These are phyloP conservation scores for Coemansia sp. DNA, from an alignment of 192 early-diverging fungal genomes.

Conservation along the genomic window DNA sequence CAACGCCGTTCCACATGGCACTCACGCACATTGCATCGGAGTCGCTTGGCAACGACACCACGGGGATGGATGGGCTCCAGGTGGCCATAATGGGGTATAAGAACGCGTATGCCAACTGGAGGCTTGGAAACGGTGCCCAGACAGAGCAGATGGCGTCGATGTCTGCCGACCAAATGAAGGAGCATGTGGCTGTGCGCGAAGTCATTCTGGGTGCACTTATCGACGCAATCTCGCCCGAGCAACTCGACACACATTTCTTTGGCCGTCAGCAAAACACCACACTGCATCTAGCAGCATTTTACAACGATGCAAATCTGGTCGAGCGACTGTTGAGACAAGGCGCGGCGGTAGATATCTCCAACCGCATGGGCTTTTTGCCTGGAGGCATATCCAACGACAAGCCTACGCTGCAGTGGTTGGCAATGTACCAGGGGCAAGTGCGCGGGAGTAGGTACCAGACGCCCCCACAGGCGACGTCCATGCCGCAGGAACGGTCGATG, in stretches of 20 bases:
- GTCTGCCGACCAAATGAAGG: constrained; percentile 52
- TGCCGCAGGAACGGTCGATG: constrained; percentile 7
- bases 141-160: constrained; percentile 45
- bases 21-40: constrained; percentile 50
- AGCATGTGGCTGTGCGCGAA: constrained; percentile 51
- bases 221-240: constrained; percentile 49
- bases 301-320: constrained; percentile 53
- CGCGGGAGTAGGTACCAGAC: constrained; percentile 44
- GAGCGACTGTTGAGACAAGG: constrained; percentile 53
- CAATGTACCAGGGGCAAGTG: constrained; percentile 49
- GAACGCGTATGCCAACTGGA: constrained; percentile 56
- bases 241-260: constrained; percentile 55
- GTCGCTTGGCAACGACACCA: constrained; percentile 56
- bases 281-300: constrained; percentile 56
- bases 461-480: constrained; percentile 9
- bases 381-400: constrained; percentile 52
- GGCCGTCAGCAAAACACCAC: constrained; percentile 55
- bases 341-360: constrained; percentile 50
- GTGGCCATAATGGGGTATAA: constrained; percentile 57
- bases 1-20: constrained; percentile 55
- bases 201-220: constrained; percentile 55
- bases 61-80: constrained; percentile 58
- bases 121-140: constrained; percentile 47
- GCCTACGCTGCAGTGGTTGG: constrained; percentile 50
- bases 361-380: constrained; percentile 51